Conservation (phyloP, 352 stramenopile genomes). For the Phytophthora hibernalis region DNA sequence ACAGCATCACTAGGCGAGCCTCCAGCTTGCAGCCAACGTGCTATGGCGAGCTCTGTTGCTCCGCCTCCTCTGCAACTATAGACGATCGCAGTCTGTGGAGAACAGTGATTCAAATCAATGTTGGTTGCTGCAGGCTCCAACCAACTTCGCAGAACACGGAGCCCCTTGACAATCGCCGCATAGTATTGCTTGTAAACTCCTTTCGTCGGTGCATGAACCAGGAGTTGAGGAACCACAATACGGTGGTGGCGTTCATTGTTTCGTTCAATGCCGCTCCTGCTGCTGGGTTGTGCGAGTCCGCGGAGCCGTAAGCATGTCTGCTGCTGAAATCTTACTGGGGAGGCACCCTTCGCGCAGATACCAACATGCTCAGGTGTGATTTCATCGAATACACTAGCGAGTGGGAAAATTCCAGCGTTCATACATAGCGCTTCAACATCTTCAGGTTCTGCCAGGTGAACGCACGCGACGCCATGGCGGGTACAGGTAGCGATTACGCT, state of each 20-base stretch:
- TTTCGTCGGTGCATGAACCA: slow-evolving; percentile 65
- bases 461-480: slow-evolving; percentile 56
- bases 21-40: slow-evolving; percentile 24
- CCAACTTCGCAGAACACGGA: slow-evolving; percentile 62
- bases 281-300: slow-evolving; percentile 23
- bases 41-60: slow-evolving; percentile 53
- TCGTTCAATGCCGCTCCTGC: background rate
- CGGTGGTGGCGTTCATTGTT: background rate
- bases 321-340: slow-evolving; percentile 48
- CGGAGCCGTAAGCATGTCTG: slow-evolving; percentile 48
- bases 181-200: slow-evolving; percentile 78
- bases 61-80: slow-evolving; percentile 56
- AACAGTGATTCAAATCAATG: background rate
- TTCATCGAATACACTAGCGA: slow-evolving; percentile 66
- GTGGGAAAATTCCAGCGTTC: slow-evolving; percentile 39
- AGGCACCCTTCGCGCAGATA: slow-evolving; percentile 36
- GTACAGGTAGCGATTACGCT: slow-evolving; percentile 54
- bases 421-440: slow-evolving; percentile 58
- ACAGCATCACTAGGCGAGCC: too few species aligned
- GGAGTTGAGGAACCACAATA: slow-evolving; percentile 52
- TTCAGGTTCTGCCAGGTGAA: slow-evolving; percentile 62
- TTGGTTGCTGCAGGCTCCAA: slow-evolving; percentile 23
- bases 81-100: slow-evolving; percentile 2
- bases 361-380: slow-evolving; percentile 49
- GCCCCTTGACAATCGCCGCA: slow-evolving; percentile 54